Evolutionary conservation across 345 rosid species (phyloP), one percentile per base, ranked within the genome.

Genomic region (Populus davidiana): DNA sequence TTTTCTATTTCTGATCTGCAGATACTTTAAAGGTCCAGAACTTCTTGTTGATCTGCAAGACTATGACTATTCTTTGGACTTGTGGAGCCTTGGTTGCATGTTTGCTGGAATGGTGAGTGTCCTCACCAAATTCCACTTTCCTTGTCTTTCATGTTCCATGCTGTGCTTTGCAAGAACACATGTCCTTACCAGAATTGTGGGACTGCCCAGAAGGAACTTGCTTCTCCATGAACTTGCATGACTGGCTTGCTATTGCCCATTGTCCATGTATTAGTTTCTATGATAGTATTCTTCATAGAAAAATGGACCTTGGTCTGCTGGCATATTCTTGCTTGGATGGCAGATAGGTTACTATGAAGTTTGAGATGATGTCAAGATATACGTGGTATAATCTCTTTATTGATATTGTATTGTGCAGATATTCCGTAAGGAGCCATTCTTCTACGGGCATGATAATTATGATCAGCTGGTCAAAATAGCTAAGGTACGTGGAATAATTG

Each of bases 31-130:
- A 86, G 99, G 99, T 72, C 99, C 99, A 8, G 98, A 96, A 89
- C 96, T 96, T 71, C 96, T 96, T 71, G 98, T 96, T 65, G 99
- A 93, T 88, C 89, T 95, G 80, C 97, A 91, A 89, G 99, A 95
- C 77, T 95, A 95, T 83, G 99, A 95, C 86, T 95, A 95, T 83
- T 96, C 99, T 66, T 84, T 96, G 81, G 98, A 96, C 82, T 82
- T 96, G 78, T 96, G 99, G 99, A 96, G 99, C 86, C 97, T 96
- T 72, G 99, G 99, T 77, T 95, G 99, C 81, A 95, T 93, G 96
- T 89, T 95, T 87, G 99, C 98, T 78, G 98, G 99, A 81, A 95
- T 95, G 99, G 99, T 92, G 59, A 88, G 89, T 33, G 7, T 74
- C 69, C n/a, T 20, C 64, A 70, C 70, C n/a, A 36, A 6, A 35